Percentiles rank a stretch among this genome's conserved stretches.
Conservation (phyloP, 2,329 filamentous ascomycete species). For the Penicillium sp. region DNA sequence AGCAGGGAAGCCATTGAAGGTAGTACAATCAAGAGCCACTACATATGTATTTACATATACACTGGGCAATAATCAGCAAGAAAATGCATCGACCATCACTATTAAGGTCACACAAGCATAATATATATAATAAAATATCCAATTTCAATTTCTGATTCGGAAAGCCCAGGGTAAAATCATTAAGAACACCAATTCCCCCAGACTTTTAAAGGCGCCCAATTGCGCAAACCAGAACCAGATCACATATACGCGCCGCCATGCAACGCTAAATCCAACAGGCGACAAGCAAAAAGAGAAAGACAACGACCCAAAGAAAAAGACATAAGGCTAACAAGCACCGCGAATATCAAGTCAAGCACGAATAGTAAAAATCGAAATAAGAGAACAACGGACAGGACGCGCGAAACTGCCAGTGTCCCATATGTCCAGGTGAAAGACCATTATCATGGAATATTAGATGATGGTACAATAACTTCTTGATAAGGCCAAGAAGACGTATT, state of each 20-base stretch:
- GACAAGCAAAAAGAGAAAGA: background rate
- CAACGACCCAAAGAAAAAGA: background rate
- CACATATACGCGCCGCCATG: conserved; percentile 12
- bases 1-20: background rate
- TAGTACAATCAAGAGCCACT: background rate
- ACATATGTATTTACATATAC: background rate
- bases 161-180: conserved; percentile 2
- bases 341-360: background rate
- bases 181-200: conserved; percentile 2
- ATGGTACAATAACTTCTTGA: background rate
- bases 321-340: conserved; percentile 1
- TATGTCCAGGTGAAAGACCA: background rate
- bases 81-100: background rate
- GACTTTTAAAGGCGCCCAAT: conserved; percentile 3
- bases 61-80: too few species aligned
- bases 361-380: background rate
- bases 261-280: conserved; percentile 13
- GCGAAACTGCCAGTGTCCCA: background rate
- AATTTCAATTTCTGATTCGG: conserved; percentile 1
- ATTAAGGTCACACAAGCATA: too few species aligned
- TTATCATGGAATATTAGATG: background rate
- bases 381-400: background rate
- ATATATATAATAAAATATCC: background rate
- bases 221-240: background rate
- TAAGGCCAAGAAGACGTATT: background rate